phyloP scores from a whole-genome alignment of 176 grass and related monocot genomes.

The Aegilops longissima region DNA sequence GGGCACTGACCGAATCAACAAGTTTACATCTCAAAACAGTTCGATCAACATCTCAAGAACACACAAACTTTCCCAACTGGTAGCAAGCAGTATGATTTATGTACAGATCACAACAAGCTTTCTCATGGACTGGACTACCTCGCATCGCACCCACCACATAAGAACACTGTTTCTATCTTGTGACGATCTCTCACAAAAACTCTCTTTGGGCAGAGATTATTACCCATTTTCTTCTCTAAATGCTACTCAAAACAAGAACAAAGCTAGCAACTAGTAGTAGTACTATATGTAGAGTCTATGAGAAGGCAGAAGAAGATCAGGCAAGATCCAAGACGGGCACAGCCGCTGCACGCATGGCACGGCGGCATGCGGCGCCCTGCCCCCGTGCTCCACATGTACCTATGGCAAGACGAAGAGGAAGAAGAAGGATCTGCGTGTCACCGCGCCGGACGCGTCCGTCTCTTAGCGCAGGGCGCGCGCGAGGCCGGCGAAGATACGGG shows the following conservation, averaged over 20 bases:
- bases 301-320: background rate
- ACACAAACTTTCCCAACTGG: background rate
- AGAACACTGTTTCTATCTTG: background rate
- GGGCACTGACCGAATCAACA: background rate
- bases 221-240: background rate
- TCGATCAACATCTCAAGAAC: slow-evolving; percentile 7
- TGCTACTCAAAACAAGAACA: background rate
- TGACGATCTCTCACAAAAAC: slow-evolving; percentile 15
- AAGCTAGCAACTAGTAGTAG: background rate
- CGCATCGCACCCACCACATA: background rate
- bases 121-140: too few relatives aligned
- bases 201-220: slow-evolving; percentile 16
- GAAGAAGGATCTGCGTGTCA: too few relatives aligned
- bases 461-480: slow-evolving; percentile 49
- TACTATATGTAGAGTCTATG: background rate
- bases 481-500: slow-evolving; percentile 52
- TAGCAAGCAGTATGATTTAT: background rate
- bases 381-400: background rate
- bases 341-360: background rate
- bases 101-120: background rate
- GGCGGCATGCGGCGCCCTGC: background rate
- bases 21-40: background rate
- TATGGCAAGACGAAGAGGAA: background rate
- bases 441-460: too few relatives aligned
- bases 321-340: background rate